These are phyloP conservation scores for Ambispora gerdemannii DNA, from an alignment of 192 early-diverging fungal species.

Conservation along the genomic window DNA sequence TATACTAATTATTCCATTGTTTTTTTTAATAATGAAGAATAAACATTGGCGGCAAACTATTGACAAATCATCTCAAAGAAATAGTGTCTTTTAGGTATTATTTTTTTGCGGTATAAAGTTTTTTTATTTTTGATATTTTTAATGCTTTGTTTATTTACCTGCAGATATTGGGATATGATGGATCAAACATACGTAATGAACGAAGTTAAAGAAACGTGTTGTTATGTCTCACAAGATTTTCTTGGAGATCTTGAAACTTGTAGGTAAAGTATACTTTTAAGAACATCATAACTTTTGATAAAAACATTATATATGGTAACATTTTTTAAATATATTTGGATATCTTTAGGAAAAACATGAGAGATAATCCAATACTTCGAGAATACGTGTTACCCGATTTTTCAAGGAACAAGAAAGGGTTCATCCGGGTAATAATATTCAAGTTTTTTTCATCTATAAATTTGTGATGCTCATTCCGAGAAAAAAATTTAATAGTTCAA, in stretches of 20 bases:
- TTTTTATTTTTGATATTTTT: neutral
- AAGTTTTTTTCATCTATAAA: too few relatives aligned
- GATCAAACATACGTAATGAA: constrained; percentile 86
- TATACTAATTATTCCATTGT: neutral
- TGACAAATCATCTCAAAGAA: constrained; percentile 88
- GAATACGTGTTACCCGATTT: constrained; percentile 72
- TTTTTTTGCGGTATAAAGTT: neutral
- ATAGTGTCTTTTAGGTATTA: constrained; percentile 80
- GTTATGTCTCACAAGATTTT: constrained; percentile 72
- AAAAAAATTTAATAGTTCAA: too few relatives aligned
- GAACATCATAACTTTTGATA: neutral
- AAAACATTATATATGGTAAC: neutral
- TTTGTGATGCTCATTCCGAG: too few relatives aligned
- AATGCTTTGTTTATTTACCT: neutral
- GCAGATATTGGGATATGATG: constrained; percentile 88
- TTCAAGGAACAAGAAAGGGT: constrained; percentile 47
- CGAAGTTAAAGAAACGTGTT: constrained; percentile 79
- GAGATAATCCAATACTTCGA: constrained; percentile 51
- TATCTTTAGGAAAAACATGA: constrained; percentile 38
- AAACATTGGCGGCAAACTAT: constrained; percentile 80
- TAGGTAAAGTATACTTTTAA: constrained; percentile 39
- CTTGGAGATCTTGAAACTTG: constrained; percentile 61
- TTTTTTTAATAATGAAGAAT: constrained; percentile 45
- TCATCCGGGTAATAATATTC: constrained; percentile 53
- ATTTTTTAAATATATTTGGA: constrained; percentile 11